Base-by-base conservation (phyloP, 306 rosid genomes). In the Fragaria iinumae region DNA sequence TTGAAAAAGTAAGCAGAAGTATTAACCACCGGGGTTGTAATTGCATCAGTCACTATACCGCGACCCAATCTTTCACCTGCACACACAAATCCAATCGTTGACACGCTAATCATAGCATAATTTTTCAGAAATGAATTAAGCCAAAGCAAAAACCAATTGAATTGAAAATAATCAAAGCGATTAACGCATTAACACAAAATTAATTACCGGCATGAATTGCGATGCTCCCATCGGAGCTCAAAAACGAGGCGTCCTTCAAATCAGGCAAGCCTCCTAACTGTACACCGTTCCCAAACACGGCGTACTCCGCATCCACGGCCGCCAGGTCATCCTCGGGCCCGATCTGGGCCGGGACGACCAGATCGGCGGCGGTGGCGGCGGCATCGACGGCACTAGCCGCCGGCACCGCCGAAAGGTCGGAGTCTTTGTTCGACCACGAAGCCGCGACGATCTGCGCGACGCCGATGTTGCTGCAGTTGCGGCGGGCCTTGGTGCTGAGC, bases 381-480 rank as follows among this genome's bases (percentile, higher is more conserved):
- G 89, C 83, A 49, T 87, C 91, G 73, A 87, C 88, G 52, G 89
- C 80, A 4, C 84, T 74, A 1, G 89, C 90, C 74, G 93, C 85
- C 67, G 84, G 79, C 52, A 65, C 90, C 80, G 83, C 90, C 68
- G 82, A 55, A 5, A 75, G 7, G 2, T 69, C 78, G 7, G 72
- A 7, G 59, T 48, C 75, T 85, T 90, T 87, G 89, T 95, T 87
- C 13, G 98, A 91, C 98, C 98, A 92, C 82, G 98, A 95, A 60
- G 98, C 97, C 17, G 97, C 96, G n/a, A 95, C 98, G 80, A 95
- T 87, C 83, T 95, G 98, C 2, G 98, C 98, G 55, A 95, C 97
- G 16, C 97, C 97, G 85, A 95, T 95, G 87, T 95, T 95, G 89
- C 98, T 89, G 82, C 98, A 95, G 81, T 95, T 95, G 71, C 97